Percentiles rank a stretch among this genome's conserved stretches.
These are phyloP conservation scores for Boletus reticulatus DNA, from an alignment of 768 basidiomycete species.

Conservation along the genomic window DNA sequence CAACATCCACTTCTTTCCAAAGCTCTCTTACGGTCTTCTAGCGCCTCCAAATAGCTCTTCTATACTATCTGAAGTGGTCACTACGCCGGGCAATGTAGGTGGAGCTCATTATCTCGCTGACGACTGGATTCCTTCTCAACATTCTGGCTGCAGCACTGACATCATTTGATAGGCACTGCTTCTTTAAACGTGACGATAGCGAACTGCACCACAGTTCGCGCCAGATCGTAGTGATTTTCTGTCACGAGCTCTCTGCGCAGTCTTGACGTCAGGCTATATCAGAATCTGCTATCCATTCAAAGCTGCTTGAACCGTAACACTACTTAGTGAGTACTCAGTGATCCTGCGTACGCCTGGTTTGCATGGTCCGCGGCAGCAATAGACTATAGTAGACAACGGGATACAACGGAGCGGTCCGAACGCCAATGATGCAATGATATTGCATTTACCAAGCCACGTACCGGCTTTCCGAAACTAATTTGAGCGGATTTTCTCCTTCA, in stretches of 20 bases:
- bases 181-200: conserved; percentile 9
- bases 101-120: conserved; percentile 14
- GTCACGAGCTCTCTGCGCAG: conserved; percentile 19
- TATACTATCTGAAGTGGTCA: conserved; percentile 6
- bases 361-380: conserved; percentile 8
- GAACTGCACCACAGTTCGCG: neutral
- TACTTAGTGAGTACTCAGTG: neutral
- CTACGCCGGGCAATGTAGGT: conserved; percentile 13
- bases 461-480: conserved; percentile 5
- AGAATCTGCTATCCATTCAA: neutral
- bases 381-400: neutral
- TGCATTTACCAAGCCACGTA: conserved; percentile 8
- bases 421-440: neutral
- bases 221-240: conserved; percentile 8
- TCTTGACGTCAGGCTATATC: conserved; percentile 25
- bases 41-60: conserved; percentile 5
- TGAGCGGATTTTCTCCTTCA: neutral
- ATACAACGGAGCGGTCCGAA: conserved; percentile 7
- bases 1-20: conserved; percentile 5
- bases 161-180: conserved; percentile 24
- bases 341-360: neutral
- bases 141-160: conserved; percentile 18
- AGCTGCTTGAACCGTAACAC: neutral
- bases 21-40: conserved; percentile 9
- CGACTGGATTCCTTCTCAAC: conserved; percentile 8